phyloP scores from a whole-genome alignment of 1,284 basidiomycete genomes.

The Melampsora occidentalis region DNA sequence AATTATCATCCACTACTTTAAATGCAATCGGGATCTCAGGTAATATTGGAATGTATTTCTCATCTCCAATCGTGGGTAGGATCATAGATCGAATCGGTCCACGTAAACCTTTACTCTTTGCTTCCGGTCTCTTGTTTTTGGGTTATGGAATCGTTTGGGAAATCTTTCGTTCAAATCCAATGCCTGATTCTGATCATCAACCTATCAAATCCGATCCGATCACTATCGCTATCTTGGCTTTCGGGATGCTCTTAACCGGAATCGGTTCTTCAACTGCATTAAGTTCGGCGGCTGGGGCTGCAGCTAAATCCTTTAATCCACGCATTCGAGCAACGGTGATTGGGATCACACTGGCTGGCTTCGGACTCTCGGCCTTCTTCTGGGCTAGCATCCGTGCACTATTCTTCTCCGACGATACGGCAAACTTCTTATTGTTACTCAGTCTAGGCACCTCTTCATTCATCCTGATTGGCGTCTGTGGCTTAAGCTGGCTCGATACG shows the following conservation, averaged over 20 bases:
- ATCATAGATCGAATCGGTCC: slow-evolving; percentile 16
- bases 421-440: slow-evolving; percentile 16
- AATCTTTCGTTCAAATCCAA: slow-evolving; percentile 10
- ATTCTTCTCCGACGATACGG: slow-evolving; percentile 8
- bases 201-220: background rate
- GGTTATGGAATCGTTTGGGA: slow-evolving; percentile 28
- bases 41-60: slow-evolving; percentile 40
- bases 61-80: slow-evolving; percentile 15
- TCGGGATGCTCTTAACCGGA: slow-evolving; percentile 22
- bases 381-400: slow-evolving; percentile 20
- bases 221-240: background rate
- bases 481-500: background rate
- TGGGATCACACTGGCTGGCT: slow-evolving; percentile 24
- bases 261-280: slow-evolving; percentile 36
- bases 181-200: background rate
- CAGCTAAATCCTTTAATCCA: slow-evolving; percentile 14
- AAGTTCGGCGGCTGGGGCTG: slow-evolving; percentile 21
- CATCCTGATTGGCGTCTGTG: slow-evolving; percentile 17
- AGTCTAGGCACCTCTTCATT: slow-evolving; percentile 16
- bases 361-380: slow-evolving; percentile 39
- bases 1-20: slow-evolving; percentile 22
- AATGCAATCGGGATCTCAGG: slow-evolving; percentile 28
- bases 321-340: slow-evolving; percentile 26
- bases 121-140: background rate
- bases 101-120: slow-evolving; percentile 2